Evolutionary conservation across 495 filamentous ascomycete species (phyloP), one percentile per base, ranked within the genome.

Genomic region (Xylaria palmicola): DNA sequence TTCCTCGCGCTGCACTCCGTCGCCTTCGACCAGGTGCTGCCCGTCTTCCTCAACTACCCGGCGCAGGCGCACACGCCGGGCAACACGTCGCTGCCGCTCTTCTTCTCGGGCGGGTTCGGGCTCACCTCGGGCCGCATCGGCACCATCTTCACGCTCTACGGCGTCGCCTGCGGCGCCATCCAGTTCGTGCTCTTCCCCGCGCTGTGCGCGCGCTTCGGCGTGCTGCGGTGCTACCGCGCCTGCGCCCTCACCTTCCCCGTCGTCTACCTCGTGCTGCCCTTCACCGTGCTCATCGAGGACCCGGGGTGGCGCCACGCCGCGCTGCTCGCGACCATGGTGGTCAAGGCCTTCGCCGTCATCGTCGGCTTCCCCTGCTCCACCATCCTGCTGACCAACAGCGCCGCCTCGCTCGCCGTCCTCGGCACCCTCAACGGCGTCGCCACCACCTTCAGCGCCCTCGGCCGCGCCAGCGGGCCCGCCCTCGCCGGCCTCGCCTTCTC

Each of bases 341-440:
- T 84, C 64, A 95, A 93, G 68, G 85, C 85, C 27, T 77, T 88
- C 47, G 81, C 82, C 10, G 83, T 83, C 36, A 92, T 93, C 55
- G 90, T 97, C 71, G 86, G 86, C 5, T 96, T 96, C 69, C 93
- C 93, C 1, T 92, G 88, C 70, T 87, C 81, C 15, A 94, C 89
- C n/a, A 95, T 97, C 66, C 74, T 97, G 19, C 78, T 98, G 17
- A 96, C 93, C 45, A 98, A 97, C 75, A 90, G 88, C 17, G 92
- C 92, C 1, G 73, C 79, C 0, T 89, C 84, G 45, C 75, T 97
- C 32, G 77, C 83, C 30, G 82, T 95, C 47, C 82, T 97, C 6
- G 93, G 92, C 0, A 96, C 93, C 1, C 75, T 98, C 50, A 98
- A 98, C 69, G 93, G 93, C 0, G 85, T 96, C 53, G 90, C 89